Percentiles rank a stretch among this genome's conserved stretches.
These are phyloP conservation scores for Cinnamomum chago DNA, from an alignment of 164 flowering plant species.

Conservation along the genomic window DNA sequence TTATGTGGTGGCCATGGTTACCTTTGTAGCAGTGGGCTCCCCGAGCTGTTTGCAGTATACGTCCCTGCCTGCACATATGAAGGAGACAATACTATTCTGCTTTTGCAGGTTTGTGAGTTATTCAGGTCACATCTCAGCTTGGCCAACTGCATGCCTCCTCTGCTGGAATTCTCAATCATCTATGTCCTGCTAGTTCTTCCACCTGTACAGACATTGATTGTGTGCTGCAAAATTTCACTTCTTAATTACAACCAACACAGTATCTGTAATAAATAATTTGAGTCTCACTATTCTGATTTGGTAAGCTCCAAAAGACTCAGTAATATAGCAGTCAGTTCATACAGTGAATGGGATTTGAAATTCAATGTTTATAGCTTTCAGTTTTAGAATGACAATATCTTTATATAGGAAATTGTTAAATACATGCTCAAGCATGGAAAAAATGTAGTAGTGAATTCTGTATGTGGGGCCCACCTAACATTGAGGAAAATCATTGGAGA, in stretches of 20 bases:
- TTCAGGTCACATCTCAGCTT: background rate
- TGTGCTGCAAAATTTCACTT: background rate
- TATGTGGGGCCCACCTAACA: no score
- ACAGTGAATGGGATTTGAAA: background rate
- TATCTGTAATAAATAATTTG: no score
- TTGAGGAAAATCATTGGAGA: no score
- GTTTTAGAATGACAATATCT: no score
- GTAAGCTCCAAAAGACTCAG: background rate
- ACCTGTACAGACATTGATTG: background rate
- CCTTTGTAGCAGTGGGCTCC: constrained; percentile 91
- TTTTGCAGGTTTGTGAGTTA: constrained; percentile 61
- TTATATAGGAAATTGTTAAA: no score
- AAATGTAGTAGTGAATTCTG: no score
- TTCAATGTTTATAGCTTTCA: background rate
- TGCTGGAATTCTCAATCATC: background rate
- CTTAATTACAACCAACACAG: background rate
- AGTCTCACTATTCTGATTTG: background rate
- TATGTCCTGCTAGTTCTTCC: background rate
- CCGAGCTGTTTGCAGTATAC: constrained; percentile 93
- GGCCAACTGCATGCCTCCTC: background rate
- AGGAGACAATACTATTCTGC: constrained; percentile 90
- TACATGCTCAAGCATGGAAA: background rate
- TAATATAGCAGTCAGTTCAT: no score
- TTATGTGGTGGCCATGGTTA: constrained; percentile 99
- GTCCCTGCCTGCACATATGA: constrained; percentile 98